phyloP scores from a whole-genome alignment of 331 rosid genomes.

The Pyracantha coccinea region DNA sequence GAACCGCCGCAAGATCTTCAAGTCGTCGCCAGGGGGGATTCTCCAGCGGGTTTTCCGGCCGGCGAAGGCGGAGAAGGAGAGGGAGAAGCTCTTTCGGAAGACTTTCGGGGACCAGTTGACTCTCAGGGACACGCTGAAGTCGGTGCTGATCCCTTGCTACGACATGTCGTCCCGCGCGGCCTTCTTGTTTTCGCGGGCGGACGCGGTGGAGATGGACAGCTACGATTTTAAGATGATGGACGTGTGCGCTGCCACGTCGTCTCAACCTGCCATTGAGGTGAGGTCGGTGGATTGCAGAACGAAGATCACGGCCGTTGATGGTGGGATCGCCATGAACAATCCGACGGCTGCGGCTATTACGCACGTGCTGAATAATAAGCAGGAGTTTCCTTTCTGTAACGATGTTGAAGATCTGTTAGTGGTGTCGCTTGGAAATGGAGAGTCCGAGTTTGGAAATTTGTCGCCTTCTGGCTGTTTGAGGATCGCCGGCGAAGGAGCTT shows the following conservation, averaged over 20 bases:
- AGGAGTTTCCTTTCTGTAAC: conserved; percentile 82
- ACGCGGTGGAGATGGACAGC: conserved; percentile 83
- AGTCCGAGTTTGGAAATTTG: conserved; percentile 38
- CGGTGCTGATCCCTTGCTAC: conserved; percentile 87
- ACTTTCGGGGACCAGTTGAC: conserved; percentile 57
- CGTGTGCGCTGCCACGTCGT: conserved; percentile 71
- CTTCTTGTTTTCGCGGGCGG: conserved; percentile 93
- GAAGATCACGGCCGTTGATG: conserved; percentile 69
- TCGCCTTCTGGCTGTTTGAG: conserved; percentile 43
- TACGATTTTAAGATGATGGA: conserved; percentile 87
- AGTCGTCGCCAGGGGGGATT: conserved; percentile 22
- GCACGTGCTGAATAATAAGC: conserved; percentile 85
- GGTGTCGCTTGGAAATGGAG: conserved; percentile 87
- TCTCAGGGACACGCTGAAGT: conserved; percentile 72
- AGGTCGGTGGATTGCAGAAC: conserved; percentile 62
- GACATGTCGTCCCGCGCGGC: conserved; percentile 89
- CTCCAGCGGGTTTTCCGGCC: conserved; percentile 39
- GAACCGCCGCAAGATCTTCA: conserved; percentile 45
- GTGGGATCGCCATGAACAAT: conserved; percentile 81
- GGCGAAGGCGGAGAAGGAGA: conserved; percentile 41
- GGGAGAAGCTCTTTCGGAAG: conserved; percentile 51
- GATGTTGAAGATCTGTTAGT: conserved; percentile 77
- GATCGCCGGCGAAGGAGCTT: conserved; percentile 86
- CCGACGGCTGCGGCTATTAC: conserved; percentile 85
- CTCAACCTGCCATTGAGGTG: conserved; percentile 33